phyloP scores from a whole-genome alignment of 1,139 yeast species.

The Pichia terricola region DNA sequence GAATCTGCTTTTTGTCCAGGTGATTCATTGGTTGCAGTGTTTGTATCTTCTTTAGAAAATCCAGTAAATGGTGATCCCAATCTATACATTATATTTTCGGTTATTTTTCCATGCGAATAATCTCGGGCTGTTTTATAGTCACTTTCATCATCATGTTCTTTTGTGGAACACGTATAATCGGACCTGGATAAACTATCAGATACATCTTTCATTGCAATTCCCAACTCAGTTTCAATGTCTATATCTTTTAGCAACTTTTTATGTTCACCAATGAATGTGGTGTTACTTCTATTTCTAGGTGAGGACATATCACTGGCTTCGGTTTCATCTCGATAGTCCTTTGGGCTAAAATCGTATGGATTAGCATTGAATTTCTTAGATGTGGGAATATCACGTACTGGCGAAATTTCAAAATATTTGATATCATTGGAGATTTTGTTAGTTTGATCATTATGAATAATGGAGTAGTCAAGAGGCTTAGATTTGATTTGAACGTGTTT shows the following conservation, averaged over 20 bases:
- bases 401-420: slow-evolving; percentile 9
- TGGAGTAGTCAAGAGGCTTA: neutral
- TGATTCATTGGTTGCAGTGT: no score
- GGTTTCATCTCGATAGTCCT: neutral
- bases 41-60: neutral
- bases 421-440: neutral
- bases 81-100: no score
- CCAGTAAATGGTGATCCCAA: no score
- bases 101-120: no score
- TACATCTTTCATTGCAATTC: no score
- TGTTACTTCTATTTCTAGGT: slow-evolving; percentile 6
- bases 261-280: neutral
- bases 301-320: neutral
- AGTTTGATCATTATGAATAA: slow-evolving; percentile 2
- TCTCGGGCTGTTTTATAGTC: no score
- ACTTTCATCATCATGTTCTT: no score
- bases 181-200: no score
- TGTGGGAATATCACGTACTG: neutral
- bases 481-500: slow-evolving; percentile 27
- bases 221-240: no score
- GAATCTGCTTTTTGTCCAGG: neutral
- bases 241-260: no score
- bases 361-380: no score
- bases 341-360: neutral
- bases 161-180: no score